Evolutionary conservation across 176 grass and related monocot species (phyloP), one percentile per base, ranked within the genome.

Genomic region (Poa pratensis): DNA sequence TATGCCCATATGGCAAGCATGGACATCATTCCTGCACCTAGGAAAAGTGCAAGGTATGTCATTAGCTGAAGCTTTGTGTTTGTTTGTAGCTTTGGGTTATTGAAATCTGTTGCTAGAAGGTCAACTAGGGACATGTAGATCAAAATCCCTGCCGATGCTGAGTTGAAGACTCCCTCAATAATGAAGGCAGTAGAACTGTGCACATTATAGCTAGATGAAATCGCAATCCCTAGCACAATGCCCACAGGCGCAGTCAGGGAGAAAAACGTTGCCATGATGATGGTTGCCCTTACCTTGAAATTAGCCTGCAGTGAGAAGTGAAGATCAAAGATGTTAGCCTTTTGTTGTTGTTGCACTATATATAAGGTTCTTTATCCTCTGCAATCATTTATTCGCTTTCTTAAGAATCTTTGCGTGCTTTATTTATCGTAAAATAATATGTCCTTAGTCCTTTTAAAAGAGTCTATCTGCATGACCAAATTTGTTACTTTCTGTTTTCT

Each of bases 111-210:
- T 28, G 96, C 96, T 73, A 98, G 80, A 80, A 98, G 89, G 80
- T 98, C 96, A 42, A 98, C 96, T 28, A 98, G 91, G 62, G 96
- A 89, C 96, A 98, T 95, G 77, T 98, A 98, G 77, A 98, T 93
- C 52, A 98, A 89, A 85, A 98, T 98, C 45, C 96, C 93, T 59
- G 96, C 93, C 7, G 93, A 88, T 22, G 96, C 93, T 19, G 96
- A 89, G 50, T 98, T 92, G 76, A 94, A 92, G 61, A 94, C 69
- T 13, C 96, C 96, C 78, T 98, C 96, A 0, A 95, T 70, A 32
- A 95, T 76, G 20, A 98, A 75, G 30, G 91, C 96, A 30, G 86
- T 95, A 42, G 89, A 59, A 65, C 93, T 98, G 60, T 84, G 89
- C 3, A 45, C 81, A 67, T 95, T 85, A 52, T 98, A 95, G 89